Evolutionary conservation across 805 yeast species (phyloP).

Genomic region (Saccharomycopsis guyanensis): DNA sequence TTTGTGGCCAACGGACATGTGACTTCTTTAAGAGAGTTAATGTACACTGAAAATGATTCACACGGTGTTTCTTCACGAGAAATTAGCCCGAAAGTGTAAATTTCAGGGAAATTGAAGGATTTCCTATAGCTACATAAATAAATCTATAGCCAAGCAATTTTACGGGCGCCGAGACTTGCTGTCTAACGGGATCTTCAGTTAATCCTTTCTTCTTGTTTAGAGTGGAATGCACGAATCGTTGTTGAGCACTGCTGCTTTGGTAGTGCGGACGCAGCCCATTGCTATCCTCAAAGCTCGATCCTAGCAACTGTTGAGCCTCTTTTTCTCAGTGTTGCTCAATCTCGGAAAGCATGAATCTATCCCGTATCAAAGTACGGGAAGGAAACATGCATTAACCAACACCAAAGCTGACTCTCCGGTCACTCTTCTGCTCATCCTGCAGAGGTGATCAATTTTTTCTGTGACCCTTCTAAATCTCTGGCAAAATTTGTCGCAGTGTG

Average conservation of each 20-base stretch:
- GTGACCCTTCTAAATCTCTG: neutral
- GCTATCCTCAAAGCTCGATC: neutral
- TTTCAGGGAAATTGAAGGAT: no score
- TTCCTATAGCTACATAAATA: no score
- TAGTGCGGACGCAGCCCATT: neutral
- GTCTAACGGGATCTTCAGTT: no score
- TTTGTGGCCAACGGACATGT: no score
- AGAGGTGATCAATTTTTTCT: neutral
- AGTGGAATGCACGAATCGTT: neutral
- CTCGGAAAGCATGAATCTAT: neutral
- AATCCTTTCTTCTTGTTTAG: no score
- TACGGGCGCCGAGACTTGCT: no score
- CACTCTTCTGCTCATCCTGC: neutral
- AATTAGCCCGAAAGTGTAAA: no score
- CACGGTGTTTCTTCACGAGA: no score
- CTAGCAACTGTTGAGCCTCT: neutral
- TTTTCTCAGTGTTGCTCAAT: neutral
- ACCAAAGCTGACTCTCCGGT: neutral
- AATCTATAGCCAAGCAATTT: no score
- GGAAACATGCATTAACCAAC: neutral
- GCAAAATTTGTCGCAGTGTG: neutral
- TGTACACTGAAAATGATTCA: no score
- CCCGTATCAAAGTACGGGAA: neutral
- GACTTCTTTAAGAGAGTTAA: no score
- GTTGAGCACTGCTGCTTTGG: neutral